A percentile compares a stretch with the other conserved stretches of the same genome.
These are phyloP conservation scores for Colletotrichum tabaci DNA, from an alignment of 2,329 filamentous ascomycete species.

Conservation along the genomic window DNA sequence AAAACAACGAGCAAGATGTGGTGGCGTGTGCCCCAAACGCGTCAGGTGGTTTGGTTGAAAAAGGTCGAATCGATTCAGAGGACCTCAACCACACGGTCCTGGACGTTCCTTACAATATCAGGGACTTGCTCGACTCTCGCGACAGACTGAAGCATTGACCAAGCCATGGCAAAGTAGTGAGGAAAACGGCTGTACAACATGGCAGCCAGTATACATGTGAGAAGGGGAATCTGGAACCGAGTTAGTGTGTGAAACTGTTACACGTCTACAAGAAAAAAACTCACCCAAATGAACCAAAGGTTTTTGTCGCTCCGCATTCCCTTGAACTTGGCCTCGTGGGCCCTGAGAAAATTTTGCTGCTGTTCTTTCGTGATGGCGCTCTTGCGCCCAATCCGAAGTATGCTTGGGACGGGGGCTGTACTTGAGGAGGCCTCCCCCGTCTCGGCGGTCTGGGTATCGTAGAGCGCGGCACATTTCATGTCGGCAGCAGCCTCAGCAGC, in stretches of 20 bases:
- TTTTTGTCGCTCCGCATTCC: conserved; percentile 75
- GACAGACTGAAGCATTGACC: conserved; percentile 40
- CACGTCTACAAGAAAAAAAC: conserved; percentile 42
- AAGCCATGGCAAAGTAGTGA: conserved; percentile 54
- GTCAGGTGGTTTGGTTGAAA: conserved; percentile 11
- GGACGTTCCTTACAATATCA: conserved; percentile 37
- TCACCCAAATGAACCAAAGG: conserved; percentile 79
- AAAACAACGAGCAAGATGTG: conserved; percentile 19
- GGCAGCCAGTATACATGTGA: conserved; percentile 63
- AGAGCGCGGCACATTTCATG: conserved; percentile 68
- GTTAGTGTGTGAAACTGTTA: conserved; percentile 44
- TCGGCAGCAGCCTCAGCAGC: conserved; percentile 73
- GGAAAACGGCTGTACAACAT: conserved; percentile 68
- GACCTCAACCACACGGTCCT: conserved; percentile 48
- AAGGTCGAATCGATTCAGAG: conserved; percentile 15
- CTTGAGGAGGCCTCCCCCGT: conserved; percentile 51
- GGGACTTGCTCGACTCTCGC: conserved; percentile 34
- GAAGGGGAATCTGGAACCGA: conserved; percentile 63
- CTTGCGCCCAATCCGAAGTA: conserved; percentile 75
- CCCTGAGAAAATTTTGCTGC: conserved; percentile 73
- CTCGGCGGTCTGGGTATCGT: conserved; percentile 60
- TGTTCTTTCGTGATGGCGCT: conserved; percentile 76
- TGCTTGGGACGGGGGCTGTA: conserved; percentile 45
- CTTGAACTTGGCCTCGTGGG: conserved; percentile 75
- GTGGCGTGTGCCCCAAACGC: conserved; percentile 3